Evolutionary conservation across 257 asterid species (phyloP).

Genomic region (Scutellaria baicalensis): DNA sequence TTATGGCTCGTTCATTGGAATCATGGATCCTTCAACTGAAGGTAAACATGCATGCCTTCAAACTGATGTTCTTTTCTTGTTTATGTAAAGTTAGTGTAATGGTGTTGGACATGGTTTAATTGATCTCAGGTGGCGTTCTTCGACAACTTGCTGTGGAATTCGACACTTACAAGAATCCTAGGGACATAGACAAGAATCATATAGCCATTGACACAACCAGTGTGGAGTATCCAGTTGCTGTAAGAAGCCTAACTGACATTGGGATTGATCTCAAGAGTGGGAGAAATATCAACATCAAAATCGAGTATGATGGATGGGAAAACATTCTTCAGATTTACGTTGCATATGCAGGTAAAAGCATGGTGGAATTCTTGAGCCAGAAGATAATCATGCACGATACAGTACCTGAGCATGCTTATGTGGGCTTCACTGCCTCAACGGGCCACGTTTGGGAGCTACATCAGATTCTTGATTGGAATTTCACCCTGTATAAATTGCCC

Average conservation of each 20-base stretch:
- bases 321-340: conserved; percentile 32
- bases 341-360: conserved; percentile 33
- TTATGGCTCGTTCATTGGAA: conserved; percentile 56
- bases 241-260: conserved; percentile 34
- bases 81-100: background rate
- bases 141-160: conserved; percentile 55
- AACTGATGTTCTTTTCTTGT: background rate
- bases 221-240: conserved; percentile 43
- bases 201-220: conserved; percentile 48
- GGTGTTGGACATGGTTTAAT: background rate
- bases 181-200: conserved; percentile 47
- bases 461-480: conserved; percentile 55
- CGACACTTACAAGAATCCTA: conserved; percentile 52
- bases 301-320: conserved; percentile 50
- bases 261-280: conserved; percentile 51
- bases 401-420: conserved; percentile 38
- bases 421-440: conserved; percentile 60
- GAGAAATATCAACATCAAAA: conserved; percentile 23
- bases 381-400: conserved; percentile 38
- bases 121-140: conserved; percentile 31
- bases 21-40: conserved; percentile 63
- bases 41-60: conserved; percentile 20
- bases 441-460: conserved; percentile 45
- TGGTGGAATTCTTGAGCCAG: conserved; percentile 29
- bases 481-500: conserved; percentile 41